Evolutionary conservation across 768 basidiomycete genomes (phyloP).

Genomic region (Brasilioporus rufonigricans): DNA sequence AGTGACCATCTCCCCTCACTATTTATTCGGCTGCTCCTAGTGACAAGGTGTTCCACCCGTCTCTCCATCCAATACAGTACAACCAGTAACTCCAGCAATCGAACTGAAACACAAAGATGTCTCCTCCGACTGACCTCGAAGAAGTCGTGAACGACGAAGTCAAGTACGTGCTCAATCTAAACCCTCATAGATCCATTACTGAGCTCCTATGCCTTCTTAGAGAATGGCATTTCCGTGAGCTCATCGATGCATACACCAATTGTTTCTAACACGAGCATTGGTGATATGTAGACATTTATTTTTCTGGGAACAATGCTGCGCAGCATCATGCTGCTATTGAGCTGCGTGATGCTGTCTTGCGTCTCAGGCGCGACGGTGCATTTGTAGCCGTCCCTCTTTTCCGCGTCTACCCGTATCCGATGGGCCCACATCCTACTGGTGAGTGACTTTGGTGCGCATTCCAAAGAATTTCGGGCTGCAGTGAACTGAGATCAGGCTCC

Average conservation of each 20-base stretch:
- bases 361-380: constrained; percentile 69
- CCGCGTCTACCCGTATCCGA: constrained; percentile 64
- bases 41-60: too few relatives aligned
- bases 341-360: constrained; percentile 68
- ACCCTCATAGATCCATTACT: not conserved
- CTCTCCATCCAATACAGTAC: too few relatives aligned
- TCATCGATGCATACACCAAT: not conserved
- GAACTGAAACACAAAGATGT: constrained; percentile 7
- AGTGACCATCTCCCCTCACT: too few relatives aligned
- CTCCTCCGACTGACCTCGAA: constrained; percentile 49
- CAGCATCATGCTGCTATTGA: constrained; percentile 65
- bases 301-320: constrained; percentile 60
- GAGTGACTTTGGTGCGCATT: constrained; percentile 21
- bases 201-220: constrained; percentile 29
- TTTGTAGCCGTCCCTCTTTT: constrained; percentile 78
- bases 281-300: constrained; percentile 64
- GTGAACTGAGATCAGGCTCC: constrained; percentile 47
- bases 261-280: not conserved
- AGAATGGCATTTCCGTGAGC: constrained; percentile 80
- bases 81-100: too few relatives aligned
- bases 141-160: constrained; percentile 59
- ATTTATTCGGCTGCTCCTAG: too few relatives aligned
- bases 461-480: not conserved
- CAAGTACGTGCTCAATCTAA: constrained; percentile 49
- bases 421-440: constrained; percentile 79